These are phyloP conservation scores for Phytophthora rubi DNA, from an alignment of 352 stramenopile species.

Conservation along the genomic window DNA sequence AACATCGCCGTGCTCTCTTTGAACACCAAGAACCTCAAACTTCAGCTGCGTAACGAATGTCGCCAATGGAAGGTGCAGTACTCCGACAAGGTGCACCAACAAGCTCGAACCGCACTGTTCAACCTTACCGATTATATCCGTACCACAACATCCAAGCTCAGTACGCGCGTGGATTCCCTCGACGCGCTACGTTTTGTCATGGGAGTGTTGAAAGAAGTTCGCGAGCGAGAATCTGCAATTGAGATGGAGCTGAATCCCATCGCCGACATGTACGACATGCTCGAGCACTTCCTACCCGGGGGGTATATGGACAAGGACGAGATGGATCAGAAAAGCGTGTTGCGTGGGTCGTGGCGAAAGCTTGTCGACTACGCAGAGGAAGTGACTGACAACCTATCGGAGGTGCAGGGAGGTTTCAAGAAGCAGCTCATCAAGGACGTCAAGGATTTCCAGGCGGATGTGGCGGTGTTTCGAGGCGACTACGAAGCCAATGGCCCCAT, in stretches of 20 bases:
- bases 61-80: constrained; percentile 90
- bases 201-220: constrained; percentile 82
- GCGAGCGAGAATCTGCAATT: constrained; percentile 87
- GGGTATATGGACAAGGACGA: constrained; percentile 90
- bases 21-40: constrained; percentile 90
- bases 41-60: constrained; percentile 85
- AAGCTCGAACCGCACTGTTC: constrained; percentile 64
- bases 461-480: constrained; percentile 67
- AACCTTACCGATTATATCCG: constrained; percentile 85
- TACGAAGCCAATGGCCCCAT: constrained; percentile 75
- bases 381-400: constrained; percentile 85
- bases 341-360: constrained; percentile 85
- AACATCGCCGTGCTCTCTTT: constrained; percentile 88
- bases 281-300: constrained; percentile 87
- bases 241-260: constrained; percentile 92
- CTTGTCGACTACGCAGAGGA: constrained; percentile 91
- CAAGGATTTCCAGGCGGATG: constrained; percentile 82
- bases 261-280: constrained; percentile 91
- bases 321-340: constrained; percentile 91
- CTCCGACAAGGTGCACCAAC: constrained; percentile 82
- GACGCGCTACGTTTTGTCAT: constrained; percentile 87
- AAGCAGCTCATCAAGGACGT: constrained; percentile 91
- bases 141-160: constrained; percentile 75
- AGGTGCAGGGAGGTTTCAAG: constrained; percentile 90
- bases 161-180: constrained; percentile 68